Percentiles rank a stretch among this genome's conserved stretches.
Conservation (phyloP, 441 rosid species). For the Isatis lusitanica region DNA sequence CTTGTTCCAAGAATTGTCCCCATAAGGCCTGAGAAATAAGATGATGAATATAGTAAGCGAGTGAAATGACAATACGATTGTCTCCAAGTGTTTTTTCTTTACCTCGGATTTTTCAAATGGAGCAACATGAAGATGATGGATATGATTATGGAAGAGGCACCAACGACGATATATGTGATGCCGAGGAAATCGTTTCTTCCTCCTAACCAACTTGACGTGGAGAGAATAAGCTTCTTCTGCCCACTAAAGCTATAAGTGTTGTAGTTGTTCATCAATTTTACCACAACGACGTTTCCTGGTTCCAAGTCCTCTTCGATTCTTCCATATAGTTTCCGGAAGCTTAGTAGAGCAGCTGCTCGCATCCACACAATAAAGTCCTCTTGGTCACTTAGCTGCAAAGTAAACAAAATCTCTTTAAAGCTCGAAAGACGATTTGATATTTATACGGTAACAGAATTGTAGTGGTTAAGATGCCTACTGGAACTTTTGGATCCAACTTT, state of each 20-base stretch:
- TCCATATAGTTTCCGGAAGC: conserved; percentile 80
- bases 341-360: conserved; percentile 82
- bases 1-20: conserved; percentile 60
- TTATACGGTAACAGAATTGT: background rate
- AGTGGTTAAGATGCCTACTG: conserved; percentile 49
- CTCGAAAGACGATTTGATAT: conserved; percentile 5
- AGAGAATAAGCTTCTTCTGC: conserved; percentile 71
- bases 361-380: conserved; percentile 91
- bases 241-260: conserved; percentile 90
- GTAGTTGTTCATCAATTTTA: conserved; percentile 72
- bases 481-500: conserved; percentile 56
- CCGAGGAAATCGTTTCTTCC: conserved; percentile 85
- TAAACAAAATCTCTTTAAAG: conserved; percentile 18
- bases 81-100: conserved; percentile 7
- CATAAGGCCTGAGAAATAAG: conserved; percentile 50
- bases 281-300: conserved; percentile 51
- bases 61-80: background rate
- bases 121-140: conserved; percentile 66
- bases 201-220: conserved; percentile 81
- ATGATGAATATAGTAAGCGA: conserved; percentile 1
- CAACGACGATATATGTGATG: conserved; percentile 61
- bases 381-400: conserved; percentile 68
- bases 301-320: conserved; percentile 78
- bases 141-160: conserved; percentile 55
- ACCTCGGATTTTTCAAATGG: conserved; percentile 65